These are phyloP conservation scores for Poa pratensis DNA, from an alignment of 176 grass and related monocot species.

Conservation along the genomic window DNA sequence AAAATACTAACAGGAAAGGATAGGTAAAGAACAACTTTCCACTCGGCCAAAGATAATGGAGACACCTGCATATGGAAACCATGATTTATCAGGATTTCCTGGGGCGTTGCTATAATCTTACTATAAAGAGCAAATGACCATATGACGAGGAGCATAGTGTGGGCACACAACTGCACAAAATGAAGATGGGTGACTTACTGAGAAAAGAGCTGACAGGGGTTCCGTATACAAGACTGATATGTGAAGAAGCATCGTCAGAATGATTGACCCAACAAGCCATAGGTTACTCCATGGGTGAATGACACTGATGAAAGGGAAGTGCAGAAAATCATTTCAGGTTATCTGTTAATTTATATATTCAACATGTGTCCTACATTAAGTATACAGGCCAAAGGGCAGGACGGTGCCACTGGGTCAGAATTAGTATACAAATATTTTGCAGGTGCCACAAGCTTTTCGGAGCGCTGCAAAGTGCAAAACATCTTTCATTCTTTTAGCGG, in stretches of 20 bases:
- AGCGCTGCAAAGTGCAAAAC: not conserved
- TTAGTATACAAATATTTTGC: constrained; percentile 32
- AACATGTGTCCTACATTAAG: not conserved
- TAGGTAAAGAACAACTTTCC: constrained; percentile 91
- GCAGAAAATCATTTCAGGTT: not conserved
- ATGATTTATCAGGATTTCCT: constrained; percentile 24
- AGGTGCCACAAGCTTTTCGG: constrained; percentile 17
- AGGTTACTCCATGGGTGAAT: constrained; percentile 94
- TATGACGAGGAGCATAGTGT: not conserved
- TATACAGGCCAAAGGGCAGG: not conserved
- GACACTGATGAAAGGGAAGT: constrained; percentile 61
- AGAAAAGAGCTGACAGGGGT: constrained; percentile 91
- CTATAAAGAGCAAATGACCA: constrained; percentile 23
- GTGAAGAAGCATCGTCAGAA: constrained; percentile 94
- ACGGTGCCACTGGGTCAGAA: not conserved
- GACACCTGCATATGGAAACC: constrained; percentile 68
- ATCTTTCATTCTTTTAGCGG: not conserved
- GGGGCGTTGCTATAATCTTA: constrained; percentile 16
- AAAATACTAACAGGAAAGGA: constrained; percentile 91
- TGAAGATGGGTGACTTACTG: constrained; percentile 61
- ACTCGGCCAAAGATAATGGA: constrained; percentile 88
- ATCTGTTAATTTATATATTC: constrained; percentile 7
- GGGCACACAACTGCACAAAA: constrained; percentile 16
- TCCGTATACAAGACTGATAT: constrained; percentile 79
- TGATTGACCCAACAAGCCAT: constrained; percentile 92